These are phyloP conservation scores for Penicillium sp. DNA, from an alignment of 2,329 filamentous ascomycete species.

Conservation along the genomic window DNA sequence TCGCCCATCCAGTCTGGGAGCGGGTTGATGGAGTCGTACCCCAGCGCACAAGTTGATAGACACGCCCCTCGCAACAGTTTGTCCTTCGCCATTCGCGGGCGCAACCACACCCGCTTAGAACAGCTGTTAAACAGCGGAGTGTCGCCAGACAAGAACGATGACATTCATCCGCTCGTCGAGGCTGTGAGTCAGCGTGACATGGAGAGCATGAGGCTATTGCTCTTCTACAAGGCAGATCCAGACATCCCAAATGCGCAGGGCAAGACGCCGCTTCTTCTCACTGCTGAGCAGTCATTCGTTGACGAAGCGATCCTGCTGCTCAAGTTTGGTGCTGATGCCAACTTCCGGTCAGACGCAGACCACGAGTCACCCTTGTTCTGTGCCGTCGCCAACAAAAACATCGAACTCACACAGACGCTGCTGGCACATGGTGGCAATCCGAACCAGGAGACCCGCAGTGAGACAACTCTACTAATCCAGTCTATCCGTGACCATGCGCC, in stretches of 20 bases:
- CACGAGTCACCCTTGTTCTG: background rate
- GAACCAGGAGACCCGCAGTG: conserved; percentile 57
- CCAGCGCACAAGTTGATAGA: background rate
- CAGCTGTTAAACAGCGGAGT: conserved; percentile 46
- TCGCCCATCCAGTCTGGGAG: background rate
- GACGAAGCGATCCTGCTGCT: conserved; percentile 31
- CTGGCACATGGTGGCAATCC: conserved; percentile 38
- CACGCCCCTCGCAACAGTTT: background rate
- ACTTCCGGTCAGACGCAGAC: background rate
- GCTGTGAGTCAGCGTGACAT: conserved; percentile 58
- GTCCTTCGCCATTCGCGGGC: background rate
- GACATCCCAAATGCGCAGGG: conserved; percentile 57
- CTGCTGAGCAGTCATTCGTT: conserved; percentile 59
- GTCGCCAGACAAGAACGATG: conserved; percentile 54
- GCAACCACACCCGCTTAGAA: background rate
- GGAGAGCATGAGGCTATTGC: conserved; percentile 60
- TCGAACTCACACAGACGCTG: background rate
- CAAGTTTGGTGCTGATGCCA: background rate
- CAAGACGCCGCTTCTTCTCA: conserved; percentile 57
- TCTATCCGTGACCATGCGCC: conserved; percentile 65
- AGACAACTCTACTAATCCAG: conserved; percentile 65
- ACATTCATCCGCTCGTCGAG: conserved; percentile 51
- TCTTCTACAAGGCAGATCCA: conserved; percentile 63
- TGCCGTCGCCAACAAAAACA: background rate
- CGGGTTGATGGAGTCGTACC: background rate